Evolutionary conservation across 352 stramenopile species (phyloP), one percentile per base, ranked within the genome.

Genomic region (Phytophthora melonis): DNA sequence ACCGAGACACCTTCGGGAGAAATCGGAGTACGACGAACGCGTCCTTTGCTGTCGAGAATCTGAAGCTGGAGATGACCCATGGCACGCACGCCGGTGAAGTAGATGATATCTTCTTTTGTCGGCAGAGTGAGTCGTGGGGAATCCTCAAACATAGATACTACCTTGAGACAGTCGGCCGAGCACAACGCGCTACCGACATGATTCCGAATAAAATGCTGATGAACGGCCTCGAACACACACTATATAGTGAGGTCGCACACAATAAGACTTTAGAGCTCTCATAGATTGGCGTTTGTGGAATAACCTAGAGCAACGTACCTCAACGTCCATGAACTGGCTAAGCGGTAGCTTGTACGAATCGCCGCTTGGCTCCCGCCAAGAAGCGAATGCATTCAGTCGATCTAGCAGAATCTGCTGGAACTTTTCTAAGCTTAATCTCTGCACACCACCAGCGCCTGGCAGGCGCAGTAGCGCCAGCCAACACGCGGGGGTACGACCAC

Each of bases 181-280:
- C 82, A 90, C n/a, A 82, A 45, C 13, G 61, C 64, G 34, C 47
- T 79, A 1, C 77, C 79, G 8, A 83, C 74, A 30, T 83, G 53
- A 10, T 86, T 89, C 8, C 82, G 84, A 21, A 86, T 52, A 30
- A 90, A 88, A 60, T 92, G 75, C 34, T 89, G 84, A 30, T 92
- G 84, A 56, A 88, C 80, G 6, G 80, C 66, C 25, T 89, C 82
- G 1, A 89, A 62, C 1, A 87, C 67, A 58, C 64, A 79, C 81
- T 91, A n/a, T 14, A n/a, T 13, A 9, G 6, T 11, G 6, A 52
- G 39, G 39, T 47, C n/a, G 16, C 25, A n/a, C 2, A 49, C 9
- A 41, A 30, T 19, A n/a, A 23, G n/a, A 56, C 9, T 3, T 56
- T 32, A 25, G 16, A 30, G 32, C 3, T 56, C 49, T 21, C 49